Evolutionary conservation across 257 asterid genomes (phyloP), one percentile per base, ranked within the genome.

Genomic region (Solanum chiquidenum): DNA sequence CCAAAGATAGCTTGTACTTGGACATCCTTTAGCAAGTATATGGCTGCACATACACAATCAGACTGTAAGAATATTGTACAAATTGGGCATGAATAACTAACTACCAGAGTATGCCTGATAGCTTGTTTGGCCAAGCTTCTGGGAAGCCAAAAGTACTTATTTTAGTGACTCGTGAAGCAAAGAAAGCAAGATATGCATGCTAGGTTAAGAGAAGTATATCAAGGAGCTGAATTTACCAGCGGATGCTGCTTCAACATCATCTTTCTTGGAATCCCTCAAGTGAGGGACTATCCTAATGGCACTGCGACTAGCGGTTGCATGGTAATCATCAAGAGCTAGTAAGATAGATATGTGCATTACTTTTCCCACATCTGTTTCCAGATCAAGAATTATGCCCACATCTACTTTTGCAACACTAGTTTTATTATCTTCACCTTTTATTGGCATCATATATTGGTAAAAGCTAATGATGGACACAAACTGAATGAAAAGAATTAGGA

Each of bases 301-400:
- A 84, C 87, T 44, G 27, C 52, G 86, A 34, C 20, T 82, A 7
- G 74, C 64, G 49, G 12, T 31, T 25, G 90, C 88, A 16, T 92
- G 86, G 88, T 88, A 91, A 89, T 93, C 95, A 37, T 89, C 89
- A 29, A 92, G 83, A 5, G 94, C 93, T 91, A 93, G 88, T 7
- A 60, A 83, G 76, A 92, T 87, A 86, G 90, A 90, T 7, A 90
- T 88, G 21, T 71, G 87, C 69, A 33, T 84, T 10, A 91, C 89
- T 88, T 86, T 89, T 46, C 91, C 95, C 13, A 84, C 62, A 71
- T 21, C 14, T 9, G 88, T 62, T 21, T 90, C 72, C 64, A 71
- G 33, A 86, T 93, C 93, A 62, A 92, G 92, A 86, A 93, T 89
- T 5, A 93, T 52, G 12, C 95, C 95, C 14, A 93, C 89, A 58